Evolutionary conservation across 1,284 basidiomycete genomes (phyloP), one percentile per base, ranked within the genome.

Genomic region (Tilletia horrida): DNA sequence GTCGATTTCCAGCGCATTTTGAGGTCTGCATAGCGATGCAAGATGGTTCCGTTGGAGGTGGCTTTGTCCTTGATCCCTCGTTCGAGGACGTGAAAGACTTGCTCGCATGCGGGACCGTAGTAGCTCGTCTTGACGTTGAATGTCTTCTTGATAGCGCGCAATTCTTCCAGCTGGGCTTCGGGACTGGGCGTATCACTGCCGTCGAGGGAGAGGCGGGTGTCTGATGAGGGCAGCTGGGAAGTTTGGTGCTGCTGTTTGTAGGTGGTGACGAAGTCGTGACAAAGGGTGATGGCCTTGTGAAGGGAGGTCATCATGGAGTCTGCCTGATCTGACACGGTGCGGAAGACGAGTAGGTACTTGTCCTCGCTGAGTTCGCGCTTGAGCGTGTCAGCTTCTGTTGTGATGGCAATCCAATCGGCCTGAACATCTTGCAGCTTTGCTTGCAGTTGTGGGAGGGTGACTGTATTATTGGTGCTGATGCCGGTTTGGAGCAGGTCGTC

Each of bases 261-360:
- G 29, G 73, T 67, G 14, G 59, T 45, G 48, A 79, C 69, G 64
- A 80, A 80, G 75, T 89, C 89, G 84, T 91, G 89, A 83, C 90
- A 92, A 74, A 90, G 87, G 73, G 88, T 88, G 57, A 94, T 88
- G 7, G 90, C 91, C 81, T 93, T 95, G 84, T 96, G 91, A 71
- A 97, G 83, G 76, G 91, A 92, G 31, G 89, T 88, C 92, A 97
- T 94, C 93, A 97, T 95, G 31, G 91, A 91, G 78, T 94, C 90
- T 42, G 93, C 93, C 82, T 97, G 93, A 71, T 91, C 89, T 14
- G 89, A 90, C 50, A 93, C 92, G 44, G 91, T 93, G 71, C 91
- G 86, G 82, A 97, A 97, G n/a, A 96, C 90, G 9, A 89, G 90
- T 75, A 97, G 85, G 90, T 92, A 96, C 64, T 92, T 93, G 82